A percentile compares a stretch with the other conserved stretches of the same genome.
Conservation (phyloP, 2,329 filamentous ascomycete species). For the Aspergillus arachidicola region DNA sequence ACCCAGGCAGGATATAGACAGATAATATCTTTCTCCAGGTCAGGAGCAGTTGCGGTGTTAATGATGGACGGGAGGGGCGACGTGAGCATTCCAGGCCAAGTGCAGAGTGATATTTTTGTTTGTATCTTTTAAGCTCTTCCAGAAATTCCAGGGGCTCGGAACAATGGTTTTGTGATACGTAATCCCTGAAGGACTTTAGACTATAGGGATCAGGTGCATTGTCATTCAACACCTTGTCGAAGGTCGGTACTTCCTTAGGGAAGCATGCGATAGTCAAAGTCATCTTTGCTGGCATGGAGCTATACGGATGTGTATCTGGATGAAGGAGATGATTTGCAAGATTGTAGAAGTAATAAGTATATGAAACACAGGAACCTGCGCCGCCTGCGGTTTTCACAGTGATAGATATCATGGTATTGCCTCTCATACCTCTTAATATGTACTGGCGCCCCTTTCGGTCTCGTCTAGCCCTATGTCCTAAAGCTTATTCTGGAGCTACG, state of each 20-base stretch:
- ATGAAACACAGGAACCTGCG: not conserved
- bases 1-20: not conserved
- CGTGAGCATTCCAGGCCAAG: not conserved
- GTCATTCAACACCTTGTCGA: not conserved
- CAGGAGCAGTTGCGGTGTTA: not conserved
- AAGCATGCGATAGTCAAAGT: not conserved
- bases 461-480: not conserved
- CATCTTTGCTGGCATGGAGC: not conserved
- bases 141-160: not conserved
- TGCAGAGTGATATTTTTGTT: not conserved
- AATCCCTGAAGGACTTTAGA: not conserved
- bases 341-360: not conserved
- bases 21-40: not conserved
- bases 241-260: not conserved
- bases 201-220: not conserved
- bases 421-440: not conserved
- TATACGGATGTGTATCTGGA: not conserved
- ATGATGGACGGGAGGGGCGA: not conserved
- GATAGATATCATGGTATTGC: not conserved
- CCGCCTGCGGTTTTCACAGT: not conserved
- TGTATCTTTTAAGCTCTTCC: not conserved
- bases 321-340: not conserved
- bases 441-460: not conserved
- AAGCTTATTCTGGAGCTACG: not conserved
- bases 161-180: slow-evolving; percentile 2